Evolutionary conservation across 2,329 filamentous ascomycete genomes (phyloP), one percentile per base, ranked within the genome.

Genomic region (Cordyceps cicadae): DNA sequence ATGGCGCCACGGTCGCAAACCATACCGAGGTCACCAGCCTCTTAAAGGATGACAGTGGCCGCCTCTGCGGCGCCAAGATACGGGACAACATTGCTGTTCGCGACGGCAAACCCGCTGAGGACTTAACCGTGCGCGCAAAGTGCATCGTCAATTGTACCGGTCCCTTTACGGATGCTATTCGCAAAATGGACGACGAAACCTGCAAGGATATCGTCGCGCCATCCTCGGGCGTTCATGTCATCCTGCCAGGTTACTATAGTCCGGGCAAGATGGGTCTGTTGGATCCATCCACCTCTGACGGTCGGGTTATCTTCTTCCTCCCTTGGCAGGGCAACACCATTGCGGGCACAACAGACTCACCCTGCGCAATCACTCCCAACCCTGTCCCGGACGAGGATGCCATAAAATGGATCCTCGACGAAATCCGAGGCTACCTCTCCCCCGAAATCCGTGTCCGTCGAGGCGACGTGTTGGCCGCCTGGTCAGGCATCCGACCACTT

Each of bases 311-410:
- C 70, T 95, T 95, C 83, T 95, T 96, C 81, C 80, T 95, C 46
- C 91, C 91, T 24, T 95, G 91, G 91, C 90, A 95, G 76, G 90
- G 90, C 54, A 94, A 94, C 76, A 95, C 90, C 15, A 94, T 95
- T 69, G 91, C 90, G 51, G 91, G 91, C 63, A 95, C 91, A 5
- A 95, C 90, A 8, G 91, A 95, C 70, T 87, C 88, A 45, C 86
- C 90, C 3, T 88, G 87, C 43, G 77, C 81, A 34, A 90, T 96
- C 66, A 83, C 83, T 5, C 79, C 81, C 46, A 88, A 93, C 67
- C 91, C 91, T 0, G 71, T 92, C 37, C 88, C 91, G 9, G 87
- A 87, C 34, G 90, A 96, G 74, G 82, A 91, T 66, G 90, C 93
- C 66, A 94, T 95, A 67, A 82, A 89, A 68, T 95, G 90, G 89